phyloP scores from a whole-genome alignment of 78 protist genomes.

The Cavenderia fasciculata region DNA sequence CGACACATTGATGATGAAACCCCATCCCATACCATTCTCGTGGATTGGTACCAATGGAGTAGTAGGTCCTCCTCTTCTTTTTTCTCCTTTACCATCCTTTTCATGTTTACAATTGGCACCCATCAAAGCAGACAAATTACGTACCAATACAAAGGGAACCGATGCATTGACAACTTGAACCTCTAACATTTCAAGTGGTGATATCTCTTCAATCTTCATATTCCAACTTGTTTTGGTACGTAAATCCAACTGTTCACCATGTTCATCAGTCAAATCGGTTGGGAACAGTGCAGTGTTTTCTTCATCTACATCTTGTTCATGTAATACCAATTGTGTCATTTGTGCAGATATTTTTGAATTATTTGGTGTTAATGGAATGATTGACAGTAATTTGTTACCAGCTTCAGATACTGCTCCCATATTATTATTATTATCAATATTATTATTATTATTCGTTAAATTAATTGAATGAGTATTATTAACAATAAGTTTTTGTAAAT shows the following conservation, averaged over 20 bases:
- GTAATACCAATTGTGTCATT: not conserved
- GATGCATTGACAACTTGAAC: slow-evolving; percentile 71
- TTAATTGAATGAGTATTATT: not conserved
- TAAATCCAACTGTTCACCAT: slow-evolving; percentile 86
- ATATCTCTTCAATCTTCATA: slow-evolving; percentile 69
- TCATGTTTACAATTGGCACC: not conserved
- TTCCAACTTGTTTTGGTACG: slow-evolving; percentile 66
- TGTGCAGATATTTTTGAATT: not conserved
- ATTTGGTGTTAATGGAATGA: too few species aligned
- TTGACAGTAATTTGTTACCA: not conserved
- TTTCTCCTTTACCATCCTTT: not conserved
- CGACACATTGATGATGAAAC: slow-evolving; percentile 92
- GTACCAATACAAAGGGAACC: slow-evolving; percentile 84
- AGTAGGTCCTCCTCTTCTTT: too few species aligned
- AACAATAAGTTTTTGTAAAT: too few species aligned
- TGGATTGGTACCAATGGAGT: not conserved
- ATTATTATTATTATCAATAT: not conserved
- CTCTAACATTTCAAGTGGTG: slow-evolving; percentile 75
- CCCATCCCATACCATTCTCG: not conserved
- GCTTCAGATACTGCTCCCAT: not conserved
- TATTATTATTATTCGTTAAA: not conserved
- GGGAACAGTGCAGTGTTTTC: not conserved
- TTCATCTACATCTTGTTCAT: not conserved
- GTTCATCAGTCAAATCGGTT: slow-evolving; percentile 25
- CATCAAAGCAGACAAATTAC: slow-evolving; percentile 57